phyloP scores from a whole-genome alignment of 768 basidiomycete species.

The Agaricus blazei region DNA sequence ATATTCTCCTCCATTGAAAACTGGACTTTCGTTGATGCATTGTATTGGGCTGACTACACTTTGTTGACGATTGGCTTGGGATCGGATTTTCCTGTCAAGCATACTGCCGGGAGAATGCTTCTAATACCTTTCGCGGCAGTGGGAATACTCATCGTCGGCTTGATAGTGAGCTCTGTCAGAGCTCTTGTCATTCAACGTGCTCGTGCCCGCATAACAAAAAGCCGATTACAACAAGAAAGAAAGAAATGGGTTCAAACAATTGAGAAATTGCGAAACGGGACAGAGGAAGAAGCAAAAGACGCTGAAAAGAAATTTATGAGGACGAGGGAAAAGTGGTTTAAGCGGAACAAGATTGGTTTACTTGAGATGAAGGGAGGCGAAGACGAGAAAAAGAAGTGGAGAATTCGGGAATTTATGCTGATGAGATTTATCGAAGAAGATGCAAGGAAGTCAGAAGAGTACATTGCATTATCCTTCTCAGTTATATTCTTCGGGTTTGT shows the following conservation, averaged over 20 bases:
- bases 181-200: constrained; percentile 33
- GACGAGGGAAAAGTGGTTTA: constrained; percentile 3
- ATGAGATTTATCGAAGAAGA: constrained; percentile 29
- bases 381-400: constrained; percentile 21
- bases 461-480: constrained; percentile 19
- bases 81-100: constrained; percentile 29
- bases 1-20: constrained; percentile 29
- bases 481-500: constrained; percentile 25
- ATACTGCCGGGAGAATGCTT: constrained; percentile 21
- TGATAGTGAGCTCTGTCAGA: constrained; percentile 32
- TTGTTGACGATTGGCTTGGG: constrained; percentile 37
- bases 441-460: constrained; percentile 20
- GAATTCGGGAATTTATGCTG: constrained; percentile 30
- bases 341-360: constrained; percentile 3
- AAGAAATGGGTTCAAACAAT: constrained; percentile 18
- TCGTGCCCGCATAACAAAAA: constrained; percentile 26
- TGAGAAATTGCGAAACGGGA: not conserved
- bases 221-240: constrained; percentile 28
- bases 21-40: constrained; percentile 32
- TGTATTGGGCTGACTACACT: constrained; percentile 41
- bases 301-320: constrained; percentile 7
- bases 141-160: constrained; percentile 32
- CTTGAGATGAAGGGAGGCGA: constrained; percentile 10
- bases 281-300: not conserved
- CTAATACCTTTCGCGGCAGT: constrained; percentile 33